phyloP scores from a whole-genome alignment of 2,329 filamentous ascomycete species.

The Zelopaecilomyces penicillatus region DNA sequence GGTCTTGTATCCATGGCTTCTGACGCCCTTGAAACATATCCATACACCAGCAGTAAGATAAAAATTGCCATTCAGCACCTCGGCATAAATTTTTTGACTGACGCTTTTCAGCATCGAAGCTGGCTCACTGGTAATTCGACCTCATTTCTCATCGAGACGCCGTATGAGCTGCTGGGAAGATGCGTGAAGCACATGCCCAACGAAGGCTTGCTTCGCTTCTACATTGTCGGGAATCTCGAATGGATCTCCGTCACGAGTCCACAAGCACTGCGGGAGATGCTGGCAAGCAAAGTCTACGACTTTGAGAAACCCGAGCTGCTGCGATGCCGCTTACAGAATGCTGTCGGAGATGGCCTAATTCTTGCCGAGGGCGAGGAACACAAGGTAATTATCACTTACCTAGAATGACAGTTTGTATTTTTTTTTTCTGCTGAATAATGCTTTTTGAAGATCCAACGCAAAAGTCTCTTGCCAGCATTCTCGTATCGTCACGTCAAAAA shows the following conservation, averaged over 20 bases:
- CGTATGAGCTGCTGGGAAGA: no score
- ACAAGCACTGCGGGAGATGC: conserved; percentile 54
- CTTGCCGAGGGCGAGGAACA: conserved; percentile 25
- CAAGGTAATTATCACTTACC: conserved; percentile 8
- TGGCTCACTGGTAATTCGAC: no score
- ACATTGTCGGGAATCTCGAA: conserved; percentile 50
- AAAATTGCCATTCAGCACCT: no score
- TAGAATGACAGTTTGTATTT: background rate
- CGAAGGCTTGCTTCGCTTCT: conserved; percentile 56
- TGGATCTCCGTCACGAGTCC: conserved; percentile 48
- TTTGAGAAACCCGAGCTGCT: conserved; percentile 48
- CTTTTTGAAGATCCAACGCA: conserved; percentile 15
- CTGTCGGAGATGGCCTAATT: conserved; percentile 55
- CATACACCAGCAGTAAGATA: no score
- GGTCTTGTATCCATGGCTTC: no score
- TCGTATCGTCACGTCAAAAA: conserved; percentile 23
- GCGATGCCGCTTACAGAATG: conserved; percentile 70
- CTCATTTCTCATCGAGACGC: no score
- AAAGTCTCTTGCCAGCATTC: conserved; percentile 23
- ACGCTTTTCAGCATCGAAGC: no score
- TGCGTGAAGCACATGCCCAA: conserved; percentile 26
- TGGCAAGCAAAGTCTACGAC: conserved; percentile 57
- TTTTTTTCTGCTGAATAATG: background rate
- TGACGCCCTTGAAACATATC: no score
- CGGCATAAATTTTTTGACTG: no score